Evolutionary conservation across 352 stramenopile genomes (phyloP).

Genomic region (Phytophthora aleatoria): DNA sequence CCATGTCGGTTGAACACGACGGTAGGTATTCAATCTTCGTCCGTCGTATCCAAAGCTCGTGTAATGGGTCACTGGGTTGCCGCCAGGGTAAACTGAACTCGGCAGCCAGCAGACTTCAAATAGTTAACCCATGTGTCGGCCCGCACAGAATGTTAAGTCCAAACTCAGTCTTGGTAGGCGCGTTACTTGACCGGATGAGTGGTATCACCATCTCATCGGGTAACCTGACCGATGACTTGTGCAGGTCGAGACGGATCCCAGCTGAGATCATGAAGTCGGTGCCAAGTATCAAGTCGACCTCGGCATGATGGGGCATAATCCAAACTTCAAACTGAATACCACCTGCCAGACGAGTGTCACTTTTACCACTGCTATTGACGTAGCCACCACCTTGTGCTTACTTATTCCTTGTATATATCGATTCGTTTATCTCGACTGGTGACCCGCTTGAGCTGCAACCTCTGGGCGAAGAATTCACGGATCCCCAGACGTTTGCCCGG

Average conservation of each 20-base stretch:
- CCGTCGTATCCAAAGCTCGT: not conserved
- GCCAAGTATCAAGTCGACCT: not conserved
- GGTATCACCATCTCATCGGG: not conserved
- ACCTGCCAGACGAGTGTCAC: not conserved
- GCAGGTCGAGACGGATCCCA: not conserved
- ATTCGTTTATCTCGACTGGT: not conserved
- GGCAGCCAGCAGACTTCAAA: not conserved
- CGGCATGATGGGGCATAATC: not conserved
- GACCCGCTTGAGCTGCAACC: not conserved
- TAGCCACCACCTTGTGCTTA: not conserved
- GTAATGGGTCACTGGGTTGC: not conserved
- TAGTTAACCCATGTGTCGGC: not conserved
- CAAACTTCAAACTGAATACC: not conserved
- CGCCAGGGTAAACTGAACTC: not conserved
- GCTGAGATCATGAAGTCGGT: not conserved
- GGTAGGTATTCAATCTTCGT: not conserved
- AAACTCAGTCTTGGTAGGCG: not conserved
- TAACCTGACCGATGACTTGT: not conserved
- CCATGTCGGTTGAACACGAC: not conserved
- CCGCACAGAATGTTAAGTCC: not conserved
- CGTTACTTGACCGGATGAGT: not conserved
- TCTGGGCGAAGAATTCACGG: not conserved
- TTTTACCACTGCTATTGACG: not conserved
- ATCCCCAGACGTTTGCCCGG: not conserved
- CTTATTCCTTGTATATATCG: not conserved